Base-by-base conservation (phyloP, 208 protist species). In the Acanthamoeba healyi region DNA sequence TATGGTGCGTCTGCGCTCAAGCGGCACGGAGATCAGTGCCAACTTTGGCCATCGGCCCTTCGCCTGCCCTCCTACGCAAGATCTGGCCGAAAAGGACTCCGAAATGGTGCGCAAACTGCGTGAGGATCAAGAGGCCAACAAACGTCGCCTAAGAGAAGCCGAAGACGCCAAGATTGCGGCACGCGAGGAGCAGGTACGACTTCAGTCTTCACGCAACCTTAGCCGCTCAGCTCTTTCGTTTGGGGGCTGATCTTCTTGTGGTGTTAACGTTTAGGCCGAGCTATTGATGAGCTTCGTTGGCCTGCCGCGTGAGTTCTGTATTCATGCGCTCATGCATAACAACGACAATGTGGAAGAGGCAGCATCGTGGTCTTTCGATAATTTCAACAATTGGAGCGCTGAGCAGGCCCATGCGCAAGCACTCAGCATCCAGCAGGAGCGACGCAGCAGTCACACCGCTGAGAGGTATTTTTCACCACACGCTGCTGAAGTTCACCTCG, bases 331-430 rank as follows among this genome's bases (percentile, higher is more conserved):
- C 38, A 9, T 92, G 15, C 86, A 72, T 14, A 92, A 92, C 56
- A 92, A 92, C 86, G 86, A 92, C 58, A 92, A 92, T 51, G 29
- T 92, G 14, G 86, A 92, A 32, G 86, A 87, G 34, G 77, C 77
- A 12, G 77, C 77, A 4, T 87, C 77, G 46, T 87, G 77, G 77
- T 87, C 77, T n/a, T 87, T 87, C 44, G 77, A 87, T 44, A 87
- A 87, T 7, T 87, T 87, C 77, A 87, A 87, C 46, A 29, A 87
- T 36, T 87, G 77, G 77, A 87, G 77, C 77, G 77, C 77, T 15
- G 77, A 87, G 22, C 77, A 87, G 46, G 77, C 77, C 15, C 77
- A 87, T 40, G 77, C 77, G 6, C 77, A 87, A 29, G 77, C 77
- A 1, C 77, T 87, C 40, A 87, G 46, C 77, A 87, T 87, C 46